A percentile compares a stretch with the other conserved stretches of the same genome.
These are phyloP conservation scores for Yamadazyma diospyri DNA, from an alignment of 1,139 yeast genomes.

Conservation along the genomic window DNA sequence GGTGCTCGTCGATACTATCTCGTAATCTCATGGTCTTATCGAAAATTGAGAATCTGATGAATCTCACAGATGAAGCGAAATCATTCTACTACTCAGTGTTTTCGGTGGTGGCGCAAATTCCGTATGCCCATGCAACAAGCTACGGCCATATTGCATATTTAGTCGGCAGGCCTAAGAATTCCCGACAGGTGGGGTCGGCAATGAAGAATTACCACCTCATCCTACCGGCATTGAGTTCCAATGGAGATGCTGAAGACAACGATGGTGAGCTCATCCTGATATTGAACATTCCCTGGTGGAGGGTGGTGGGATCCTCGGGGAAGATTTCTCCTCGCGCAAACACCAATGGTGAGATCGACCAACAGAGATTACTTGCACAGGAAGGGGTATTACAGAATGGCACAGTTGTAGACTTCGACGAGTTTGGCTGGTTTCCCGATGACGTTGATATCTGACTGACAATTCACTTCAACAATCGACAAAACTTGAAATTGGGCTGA, in stretches of 20 bases:
- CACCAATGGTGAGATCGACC: slow-evolving; percentile 41
- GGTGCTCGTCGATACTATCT: too few species aligned
- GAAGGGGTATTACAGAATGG: slow-evolving; percentile 48
- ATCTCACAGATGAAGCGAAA: slow-evolving; percentile 44
- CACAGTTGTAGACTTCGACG: slow-evolving; percentile 39
- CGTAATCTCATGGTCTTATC: too few species aligned
- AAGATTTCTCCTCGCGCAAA: slow-evolving; percentile 53
- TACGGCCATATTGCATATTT: slow-evolving; percentile 72
- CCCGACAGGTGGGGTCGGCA: slow-evolving; percentile 73
- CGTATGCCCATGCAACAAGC: slow-evolving; percentile 63
- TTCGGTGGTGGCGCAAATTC: slow-evolving; percentile 49
- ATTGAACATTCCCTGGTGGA: slow-evolving; percentile 65
- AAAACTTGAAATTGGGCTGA: too few species aligned
- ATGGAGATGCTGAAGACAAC: slow-evolving; percentile 14
- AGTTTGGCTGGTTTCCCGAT: slow-evolving; percentile 71
- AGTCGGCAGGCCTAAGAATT: slow-evolving; percentile 57
- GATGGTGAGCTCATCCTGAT: slow-evolving; percentile 15
- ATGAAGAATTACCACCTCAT: slow-evolving; percentile 43
- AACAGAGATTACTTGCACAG: slow-evolving; percentile 38
- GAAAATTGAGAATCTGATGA: too few species aligned
- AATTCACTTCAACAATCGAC: too few species aligned
- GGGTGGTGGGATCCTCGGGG: slow-evolving; percentile 64
- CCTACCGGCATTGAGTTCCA: slow-evolving; percentile 21
- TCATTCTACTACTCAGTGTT: slow-evolving; percentile 64
- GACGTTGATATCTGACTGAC: slow-evolving; percentile 33